Evolutionary conservation across 768 basidiomycete species (phyloP).

Genomic region (Leccinum boreale): DNA sequence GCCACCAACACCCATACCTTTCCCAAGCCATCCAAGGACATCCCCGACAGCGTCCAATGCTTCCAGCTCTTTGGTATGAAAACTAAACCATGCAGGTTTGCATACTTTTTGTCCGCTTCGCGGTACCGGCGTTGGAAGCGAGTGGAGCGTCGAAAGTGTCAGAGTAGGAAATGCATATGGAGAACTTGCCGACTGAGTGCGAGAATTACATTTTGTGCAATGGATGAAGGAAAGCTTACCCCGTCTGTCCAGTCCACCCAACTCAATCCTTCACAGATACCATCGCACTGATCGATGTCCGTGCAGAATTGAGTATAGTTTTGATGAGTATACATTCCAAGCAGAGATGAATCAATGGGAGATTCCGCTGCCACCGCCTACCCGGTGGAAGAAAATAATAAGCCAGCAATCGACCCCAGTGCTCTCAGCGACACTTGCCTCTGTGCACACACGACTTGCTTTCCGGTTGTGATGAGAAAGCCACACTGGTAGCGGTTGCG

Average conservation of each 20-base stretch:
- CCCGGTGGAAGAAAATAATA: not conserved
- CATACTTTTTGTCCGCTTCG: slow-evolving; percentile 75
- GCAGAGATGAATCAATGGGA: slow-evolving; percentile 87
- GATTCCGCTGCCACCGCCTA: slow-evolving; percentile 78
- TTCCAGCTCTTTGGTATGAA: slow-evolving; percentile 51
- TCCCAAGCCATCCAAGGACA: slow-evolving; percentile 53
- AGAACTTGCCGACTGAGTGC: slow-evolving; percentile 59
- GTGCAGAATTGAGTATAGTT: slow-evolving; percentile 86
- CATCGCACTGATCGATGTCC: slow-evolving; percentile 70
- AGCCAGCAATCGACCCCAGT: not conserved
- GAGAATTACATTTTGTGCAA: not conserved
- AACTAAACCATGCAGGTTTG: slow-evolving; percentile 86
- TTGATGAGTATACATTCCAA: slow-evolving; percentile 90
- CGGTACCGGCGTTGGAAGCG: slow-evolving; percentile 82
- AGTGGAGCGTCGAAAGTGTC: slow-evolving; percentile 79
- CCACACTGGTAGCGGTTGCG: slow-evolving; percentile 55
- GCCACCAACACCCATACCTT: slow-evolving; percentile 18
- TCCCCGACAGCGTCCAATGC: slow-evolving; percentile 58
- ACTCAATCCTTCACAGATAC: slow-evolving; percentile 71
- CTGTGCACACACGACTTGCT: slow-evolving; percentile 71
- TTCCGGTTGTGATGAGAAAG: slow-evolving; percentile 58
- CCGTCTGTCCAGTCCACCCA: slow-evolving; percentile 67
- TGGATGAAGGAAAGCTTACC: slow-evolving; percentile 35
- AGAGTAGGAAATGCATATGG: slow-evolving; percentile 84
- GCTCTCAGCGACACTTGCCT: slow-evolving; percentile 45